Percentiles rank a stretch among this genome's conserved stretches.
Conservation (phyloP, 192 early-diverging fungal species). For the Entomortierella lignicola region DNA sequence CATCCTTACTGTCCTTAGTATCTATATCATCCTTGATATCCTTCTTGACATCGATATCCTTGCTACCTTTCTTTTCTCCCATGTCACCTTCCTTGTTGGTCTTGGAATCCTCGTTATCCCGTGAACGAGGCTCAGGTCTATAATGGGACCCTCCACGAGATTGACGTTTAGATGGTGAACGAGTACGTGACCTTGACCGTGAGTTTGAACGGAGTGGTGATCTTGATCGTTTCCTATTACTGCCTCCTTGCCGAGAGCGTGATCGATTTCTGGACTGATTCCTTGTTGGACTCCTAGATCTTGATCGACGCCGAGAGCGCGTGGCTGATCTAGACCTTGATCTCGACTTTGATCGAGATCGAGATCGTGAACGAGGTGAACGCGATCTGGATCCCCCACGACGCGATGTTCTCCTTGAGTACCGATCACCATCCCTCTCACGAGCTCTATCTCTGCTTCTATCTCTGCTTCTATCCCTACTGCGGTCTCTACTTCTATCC, state of each 20-base stretch:
- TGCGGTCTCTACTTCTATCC: constrained; percentile 16
- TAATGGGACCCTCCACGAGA: constrained; percentile 15
- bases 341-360: constrained; percentile 14
- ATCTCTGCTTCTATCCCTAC: constrained; percentile 14
- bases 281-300: constrained; percentile 20
- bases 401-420: constrained; percentile 13
- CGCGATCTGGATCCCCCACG: constrained; percentile 17
- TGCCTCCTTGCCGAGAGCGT: not conserved
- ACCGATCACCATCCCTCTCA: constrained; percentile 16
- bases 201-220: constrained; percentile 29
- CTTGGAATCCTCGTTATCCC: constrained; percentile 1
- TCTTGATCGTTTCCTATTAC: constrained; percentile 11
- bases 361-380: constrained; percentile 26
- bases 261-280: constrained; percentile 9
- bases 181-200: constrained; percentile 14
- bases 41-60: not conserved
- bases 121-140: constrained; percentile 6
- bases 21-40: not conserved
- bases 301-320: constrained; percentile 21
- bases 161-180: constrained; percentile 10
- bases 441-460: constrained; percentile 12
- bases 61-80: not conserved
- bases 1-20: constrained; percentile 3
- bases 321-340: constrained; percentile 10
- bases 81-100: not conserved